These are phyloP conservation scores for Telopea speciosissima DNA, from an alignment of 177 flowering plant genomes.

Conservation along the genomic window DNA sequence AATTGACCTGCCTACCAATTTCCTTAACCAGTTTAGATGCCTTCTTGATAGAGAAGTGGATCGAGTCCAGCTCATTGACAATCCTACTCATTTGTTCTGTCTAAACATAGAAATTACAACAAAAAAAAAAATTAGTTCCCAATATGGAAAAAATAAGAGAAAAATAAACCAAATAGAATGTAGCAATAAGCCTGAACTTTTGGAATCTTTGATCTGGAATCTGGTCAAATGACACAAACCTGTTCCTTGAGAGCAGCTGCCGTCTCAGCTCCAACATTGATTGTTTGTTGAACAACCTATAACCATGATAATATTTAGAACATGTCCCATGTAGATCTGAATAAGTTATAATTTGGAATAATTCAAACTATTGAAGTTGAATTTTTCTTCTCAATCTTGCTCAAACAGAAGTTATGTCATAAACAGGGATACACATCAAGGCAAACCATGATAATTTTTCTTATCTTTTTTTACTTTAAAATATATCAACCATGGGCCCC, in stretches of 20 bases:
- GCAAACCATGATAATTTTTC: too few species aligned
- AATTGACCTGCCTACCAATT: slow-evolving; percentile 89
- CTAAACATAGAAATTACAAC: slow-evolving; percentile 32
- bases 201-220: background rate
- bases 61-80: slow-evolving; percentile 87
- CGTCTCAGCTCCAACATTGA: slow-evolving; percentile 86
- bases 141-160: background rate
- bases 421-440: too few species aligned
- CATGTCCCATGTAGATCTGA: background rate
- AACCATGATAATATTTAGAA: slow-evolving; percentile 7
- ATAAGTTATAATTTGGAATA: background rate
- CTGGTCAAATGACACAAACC: slow-evolving; percentile 33
- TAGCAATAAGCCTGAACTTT: background rate
- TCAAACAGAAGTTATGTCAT: background rate
- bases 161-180: background rate
- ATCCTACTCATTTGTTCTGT: slow-evolving; percentile 94
- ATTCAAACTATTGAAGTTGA: background rate
- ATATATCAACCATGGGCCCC: background rate
- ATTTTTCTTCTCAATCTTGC: background rate
- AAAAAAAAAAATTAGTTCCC: slow-evolving; percentile 6
- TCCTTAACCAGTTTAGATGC: slow-evolving; percentile 85
- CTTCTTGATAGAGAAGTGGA: slow-evolving; percentile 86
- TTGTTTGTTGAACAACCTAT: slow-evolving; percentile 73
- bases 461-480: background rate
- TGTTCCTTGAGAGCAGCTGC: slow-evolving; percentile 90